These are phyloP conservation scores for Poterioochromonas sp. DNA, from an alignment of 352 stramenopile genomes.

Conservation along the genomic window DNA sequence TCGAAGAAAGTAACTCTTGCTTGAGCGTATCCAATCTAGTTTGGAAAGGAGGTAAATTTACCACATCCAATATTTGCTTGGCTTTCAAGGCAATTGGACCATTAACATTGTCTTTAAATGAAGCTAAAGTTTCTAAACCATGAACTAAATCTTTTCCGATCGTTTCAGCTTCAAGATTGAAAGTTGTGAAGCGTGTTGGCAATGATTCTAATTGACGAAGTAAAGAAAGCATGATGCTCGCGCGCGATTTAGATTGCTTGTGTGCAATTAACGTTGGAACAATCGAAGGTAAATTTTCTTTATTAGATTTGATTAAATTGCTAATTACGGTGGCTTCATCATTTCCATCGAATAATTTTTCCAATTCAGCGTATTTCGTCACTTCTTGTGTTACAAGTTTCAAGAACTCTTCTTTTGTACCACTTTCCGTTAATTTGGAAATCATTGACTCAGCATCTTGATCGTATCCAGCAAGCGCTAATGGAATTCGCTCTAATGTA, in stretches of 20 bases:
- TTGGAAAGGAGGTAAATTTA: conserved; percentile 55
- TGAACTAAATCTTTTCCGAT: conserved; percentile 48
- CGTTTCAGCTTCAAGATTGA: conserved; percentile 12
- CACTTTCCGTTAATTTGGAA: background rate
- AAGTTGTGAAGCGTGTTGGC: conserved; percentile 49
- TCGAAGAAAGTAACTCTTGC: conserved; percentile 46
- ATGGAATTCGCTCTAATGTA: background rate
- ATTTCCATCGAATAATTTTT: conserved; percentile 29
- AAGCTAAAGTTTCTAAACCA: conserved; percentile 45
- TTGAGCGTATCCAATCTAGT: conserved; percentile 51
- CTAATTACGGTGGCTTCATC: conserved; percentile 50
- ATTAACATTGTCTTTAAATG: conserved; percentile 51
- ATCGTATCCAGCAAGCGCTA: conserved; percentile 27
- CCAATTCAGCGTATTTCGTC: background rate
- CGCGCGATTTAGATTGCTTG: conserved; percentile 47
- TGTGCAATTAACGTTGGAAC: conserved; percentile 57
- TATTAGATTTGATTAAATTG: conserved; percentile 56
- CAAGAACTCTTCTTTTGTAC: background rate
- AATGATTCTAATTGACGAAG: conserved; percentile 60
- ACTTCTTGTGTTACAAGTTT: background rate
- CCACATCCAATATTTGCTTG: conserved; percentile 52
- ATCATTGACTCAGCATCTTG: conserved; percentile 5
- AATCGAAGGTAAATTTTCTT: conserved; percentile 50
- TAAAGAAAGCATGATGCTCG: conserved; percentile 53
- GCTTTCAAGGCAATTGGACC: conserved; percentile 54